These are phyloP conservation scores for Thalassiosira pacifica DNA, from an alignment of 352 stramenopile species.

Conservation along the genomic window DNA sequence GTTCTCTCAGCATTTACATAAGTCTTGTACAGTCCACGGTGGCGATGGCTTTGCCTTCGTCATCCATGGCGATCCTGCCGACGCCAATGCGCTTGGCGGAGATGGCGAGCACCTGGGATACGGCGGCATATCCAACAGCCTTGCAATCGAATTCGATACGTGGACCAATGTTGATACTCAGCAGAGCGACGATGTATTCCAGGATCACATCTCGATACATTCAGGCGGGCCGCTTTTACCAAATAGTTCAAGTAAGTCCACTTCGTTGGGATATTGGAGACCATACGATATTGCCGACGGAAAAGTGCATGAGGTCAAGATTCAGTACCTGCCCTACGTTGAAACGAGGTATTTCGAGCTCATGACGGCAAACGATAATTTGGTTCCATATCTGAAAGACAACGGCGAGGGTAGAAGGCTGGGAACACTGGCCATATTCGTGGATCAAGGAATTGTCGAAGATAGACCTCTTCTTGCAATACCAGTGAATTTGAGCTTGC, in stretches of 20 bases:
- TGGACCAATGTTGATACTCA: slow-evolving; percentile 82
- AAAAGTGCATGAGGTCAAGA: slow-evolving; percentile 88
- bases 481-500: slow-evolving; percentile 90
- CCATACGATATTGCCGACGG: slow-evolving; percentile 90
- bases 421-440: slow-evolving; percentile 90
- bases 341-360: slow-evolving; percentile 73
- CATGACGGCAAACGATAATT: slow-evolving; percentile 65
- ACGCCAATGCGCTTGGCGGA: slow-evolving; percentile 81
- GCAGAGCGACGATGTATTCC: slow-evolving; percentile 62
- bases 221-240: slow-evolving; percentile 63
- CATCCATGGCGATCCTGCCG: slow-evolving; percentile 88
- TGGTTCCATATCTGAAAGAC: slow-evolving; percentile 88
- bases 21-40: slow-evolving; percentile 90
- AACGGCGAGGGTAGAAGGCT: slow-evolving; percentile 90
- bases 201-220: slow-evolving; percentile 73
- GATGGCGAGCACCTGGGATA: slow-evolving; percentile 86
- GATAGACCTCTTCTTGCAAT: slow-evolving; percentile 89
- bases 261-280: slow-evolving; percentile 84
- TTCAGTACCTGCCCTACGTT: slow-evolving; percentile 91
- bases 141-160: slow-evolving; percentile 92
- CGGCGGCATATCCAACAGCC: slow-evolving; percentile 87
- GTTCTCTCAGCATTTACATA: slow-evolving; percentile 88
- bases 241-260: slow-evolving; percentile 48
- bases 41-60: slow-evolving; percentile 93
- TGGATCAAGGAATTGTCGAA: slow-evolving; percentile 89